Percentiles rank a stretch among this genome's conserved stretches.
Evolutionary conservation across 140 eudicot species (phyloP).

Genomic region (Ambrosia hybrid): DNA sequence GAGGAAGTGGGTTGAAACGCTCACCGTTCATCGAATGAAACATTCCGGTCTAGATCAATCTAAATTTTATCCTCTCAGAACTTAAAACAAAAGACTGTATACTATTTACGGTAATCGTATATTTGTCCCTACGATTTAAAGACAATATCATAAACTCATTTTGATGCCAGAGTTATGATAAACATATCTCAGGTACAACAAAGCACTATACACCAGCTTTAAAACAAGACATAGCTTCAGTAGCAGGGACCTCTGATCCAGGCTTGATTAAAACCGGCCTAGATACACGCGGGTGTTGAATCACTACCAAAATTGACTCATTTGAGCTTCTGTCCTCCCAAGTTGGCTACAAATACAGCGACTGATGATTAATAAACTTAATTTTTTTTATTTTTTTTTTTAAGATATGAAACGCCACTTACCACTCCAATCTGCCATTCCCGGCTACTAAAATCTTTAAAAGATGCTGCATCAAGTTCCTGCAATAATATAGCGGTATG

Average conservation of each 20-base stretch:
- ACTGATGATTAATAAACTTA: neutral
- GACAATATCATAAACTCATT: constrained; percentile 8
- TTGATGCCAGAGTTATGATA: neutral
- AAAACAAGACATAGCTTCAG: constrained; percentile 25
- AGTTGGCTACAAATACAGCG: constrained; percentile 58
- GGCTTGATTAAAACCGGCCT: constrained; percentile 31
- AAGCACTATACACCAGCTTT: constrained; percentile 13
- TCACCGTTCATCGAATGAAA: neutral
- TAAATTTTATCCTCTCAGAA: too few relatives aligned
- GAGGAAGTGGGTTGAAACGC: too few relatives aligned
- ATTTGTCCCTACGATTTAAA: neutral
- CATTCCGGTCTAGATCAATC: too few relatives aligned
- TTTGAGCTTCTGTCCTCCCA: constrained; percentile 41
- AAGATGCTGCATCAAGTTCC: constrained; percentile 91
- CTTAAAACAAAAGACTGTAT: neutral
- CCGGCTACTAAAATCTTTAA: constrained; percentile 64
- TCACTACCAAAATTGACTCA: constrained; percentile 67
- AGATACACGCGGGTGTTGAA: constrained; percentile 69
- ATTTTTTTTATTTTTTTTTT: neutral
- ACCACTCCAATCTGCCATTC: constrained; percentile 99
- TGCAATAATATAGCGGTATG: constrained; percentile 26
- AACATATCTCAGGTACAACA: neutral
- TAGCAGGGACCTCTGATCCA: constrained; percentile 18
- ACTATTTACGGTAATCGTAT: neutral
- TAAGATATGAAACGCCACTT: constrained; percentile 28